Base-by-base conservation (phyloP, 2,329 filamentous ascomycete genomes). In the Cercospora zeae-maydis region DNA sequence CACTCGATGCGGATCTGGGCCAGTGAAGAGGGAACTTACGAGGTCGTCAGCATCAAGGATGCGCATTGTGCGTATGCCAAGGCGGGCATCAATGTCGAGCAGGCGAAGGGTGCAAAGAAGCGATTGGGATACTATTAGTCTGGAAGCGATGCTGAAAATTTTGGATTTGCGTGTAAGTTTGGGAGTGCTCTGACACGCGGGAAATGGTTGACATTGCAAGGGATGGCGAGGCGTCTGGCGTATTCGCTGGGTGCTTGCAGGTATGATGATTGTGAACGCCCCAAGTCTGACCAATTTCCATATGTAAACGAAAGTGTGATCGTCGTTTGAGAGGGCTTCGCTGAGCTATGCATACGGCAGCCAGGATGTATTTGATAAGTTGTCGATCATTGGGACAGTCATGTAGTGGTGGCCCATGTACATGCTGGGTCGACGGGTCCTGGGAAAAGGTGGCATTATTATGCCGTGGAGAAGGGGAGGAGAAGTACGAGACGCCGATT, bases 11-110 rank as follows among this genome's bases (percentile, higher is more conserved):
- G 86, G 27, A 85, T 98, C 70, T 88, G 88, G 71, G 92, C 93
- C 27, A 92, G 89, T 70, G 91, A 96, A 74, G 95, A 98, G 81
- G 95, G 95, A 55, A 96, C 92, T 69, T 99, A 99, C 74, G 95
- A 99, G 79, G 93, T 99, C 16, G 91, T 98, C 31, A 89, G 91
- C 10, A 96, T 99, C 78, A 96, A 96, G 81, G 95, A 99, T 78
- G 87, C 87, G 72, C 96, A 86, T 79, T 99, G 95, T 75, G 88
- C 91, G 27, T 96, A 96, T 77, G 91, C 91, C 51, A 93, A 88
- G 64, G 84, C 88, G 73, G 84, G 86, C 67, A 78, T 82, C 39
- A 77, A 82, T 60, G 72, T 65, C 16, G 62, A 60, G 53, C 34
- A 72, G 6, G 47, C 47, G 13, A 63, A 71, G 7, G 71, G 69